Base-by-base conservation (phyloP, 805 yeast species). In the Metschnikowia sp. region DNA sequence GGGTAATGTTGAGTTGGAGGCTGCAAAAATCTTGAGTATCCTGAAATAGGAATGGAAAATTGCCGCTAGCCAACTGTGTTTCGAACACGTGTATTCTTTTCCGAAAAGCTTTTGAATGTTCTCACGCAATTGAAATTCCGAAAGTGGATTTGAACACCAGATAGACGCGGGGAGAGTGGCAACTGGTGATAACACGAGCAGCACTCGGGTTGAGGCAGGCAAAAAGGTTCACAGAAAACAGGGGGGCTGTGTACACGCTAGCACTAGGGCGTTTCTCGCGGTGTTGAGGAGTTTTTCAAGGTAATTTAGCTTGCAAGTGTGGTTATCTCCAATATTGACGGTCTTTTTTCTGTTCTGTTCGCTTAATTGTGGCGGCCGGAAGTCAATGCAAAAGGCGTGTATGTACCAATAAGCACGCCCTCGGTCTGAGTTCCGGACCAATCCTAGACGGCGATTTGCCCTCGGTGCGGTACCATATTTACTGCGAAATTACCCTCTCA, bases 381-480 rank as follows among this genome's bases (percentile, higher is more conserved):
- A 28, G 47, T 32, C 22, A 22, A 44, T 31, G 8, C 33, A 4
- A 10, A 31, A 19, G 35, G 22, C 54, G 58, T 55, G 58, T 49
- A 49, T 32, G 39, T 11, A 51, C 58, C 58, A 34, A 30, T 30
- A 42, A 30, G 13, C 42, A 31, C 52, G 50, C 51, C 54, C 56
- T 50, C 54, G 57, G 33, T 30, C 28, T 22, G 32, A 18, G 38
- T 11, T 22, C 44, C 42, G 44, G 54, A 40, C 56, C 42, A 55
- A 55, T 55, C 49, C 44, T 36, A 34, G 39, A 18, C 39, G 44
- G 33, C 33, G n/a, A 35, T 15, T 32, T 34, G 47, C 55, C 53
- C 40, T 42, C 54, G 57, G 53, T 8, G 39, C 51, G 48, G 41
- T 37, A 45, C 19, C 36, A 18, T 13, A 36, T 32, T 33, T 51